Evolutionary conservation across 176 grass and related monocot genomes (phyloP).

Genomic region (Olyra latifolia): DNA sequence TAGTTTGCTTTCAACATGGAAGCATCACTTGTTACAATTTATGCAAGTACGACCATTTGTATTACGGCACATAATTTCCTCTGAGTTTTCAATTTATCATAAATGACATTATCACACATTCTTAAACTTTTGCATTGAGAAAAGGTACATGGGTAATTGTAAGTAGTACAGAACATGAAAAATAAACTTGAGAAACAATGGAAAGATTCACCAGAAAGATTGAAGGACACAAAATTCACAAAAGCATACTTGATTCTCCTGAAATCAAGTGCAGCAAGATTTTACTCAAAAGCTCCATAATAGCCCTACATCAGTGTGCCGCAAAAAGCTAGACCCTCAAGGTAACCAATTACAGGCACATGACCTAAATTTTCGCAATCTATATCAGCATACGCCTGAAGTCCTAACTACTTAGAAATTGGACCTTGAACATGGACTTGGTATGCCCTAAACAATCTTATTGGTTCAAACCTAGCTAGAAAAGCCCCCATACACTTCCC

Average conservation of each 20-base stretch:
- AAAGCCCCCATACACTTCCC: neutral
- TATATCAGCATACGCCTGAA: neutral
- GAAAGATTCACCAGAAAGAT: neutral
- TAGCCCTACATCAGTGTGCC: neutral
- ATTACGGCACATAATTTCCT: neutral
- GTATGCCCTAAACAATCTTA: neutral
- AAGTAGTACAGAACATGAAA: neutral
- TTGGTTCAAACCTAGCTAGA: neutral
- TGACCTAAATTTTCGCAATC: neutral
- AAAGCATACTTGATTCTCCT: neutral
- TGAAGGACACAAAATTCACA: neutral
- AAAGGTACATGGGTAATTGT: neutral
- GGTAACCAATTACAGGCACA: neutral
- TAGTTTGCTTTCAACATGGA: neutral
- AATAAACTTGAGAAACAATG: neutral
- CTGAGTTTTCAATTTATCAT: neutral
- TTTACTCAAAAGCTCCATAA: neutral
- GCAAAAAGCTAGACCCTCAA: neutral
- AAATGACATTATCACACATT: neutral
- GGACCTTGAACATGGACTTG: neutral
- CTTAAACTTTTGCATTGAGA: neutral
- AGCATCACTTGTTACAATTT: neutral
- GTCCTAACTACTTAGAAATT: neutral
- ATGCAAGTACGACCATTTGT: neutral
- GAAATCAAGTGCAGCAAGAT: neutral